These are phyloP conservation scores for Pseudovirgaria hyperparasitica DNA, from an alignment of 2,329 filamentous ascomycete genomes.

Conservation along the genomic window DNA sequence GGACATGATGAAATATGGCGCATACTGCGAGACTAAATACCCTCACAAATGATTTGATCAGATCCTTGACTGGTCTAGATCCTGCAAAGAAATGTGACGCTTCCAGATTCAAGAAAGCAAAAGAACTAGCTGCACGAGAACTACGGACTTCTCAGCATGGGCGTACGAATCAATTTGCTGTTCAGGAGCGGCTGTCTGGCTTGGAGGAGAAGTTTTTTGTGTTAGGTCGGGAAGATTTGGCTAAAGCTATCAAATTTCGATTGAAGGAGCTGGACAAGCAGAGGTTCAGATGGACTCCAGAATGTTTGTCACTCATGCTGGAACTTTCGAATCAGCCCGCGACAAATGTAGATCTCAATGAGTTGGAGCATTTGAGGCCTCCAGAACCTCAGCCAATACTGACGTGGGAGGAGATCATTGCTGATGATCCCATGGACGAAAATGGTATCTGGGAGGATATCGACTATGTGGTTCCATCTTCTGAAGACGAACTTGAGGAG, in stretches of 20 bases:
- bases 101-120: slow-evolving; percentile 20
- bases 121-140: slow-evolving; percentile 25
- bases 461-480: slow-evolving; percentile 52
- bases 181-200: slow-evolving; percentile 26
- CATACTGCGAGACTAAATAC: slow-evolving; percentile 51
- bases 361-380: slow-evolving; percentile 44
- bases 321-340: slow-evolving; percentile 71
- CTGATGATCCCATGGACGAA: slow-evolving; percentile 61
- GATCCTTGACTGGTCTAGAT: slow-evolving; percentile 43
- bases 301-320: slow-evolving; percentile 65
- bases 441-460: slow-evolving; percentile 58
- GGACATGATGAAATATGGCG: slow-evolving; percentile 43
- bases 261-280: slow-evolving; percentile 44
- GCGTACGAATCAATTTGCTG: slow-evolving; percentile 37
- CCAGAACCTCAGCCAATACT: slow-evolving; percentile 37
- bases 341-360: slow-evolving; percentile 51
- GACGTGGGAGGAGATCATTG: slow-evolving; percentile 69
- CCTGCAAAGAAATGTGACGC: slow-evolving; percentile 17
- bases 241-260: slow-evolving; percentile 51
- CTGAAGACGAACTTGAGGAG: slow-evolving; percentile 52
- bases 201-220: slow-evolving; percentile 80
- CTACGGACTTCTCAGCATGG: slow-evolving; percentile 29
- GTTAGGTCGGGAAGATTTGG: slow-evolving; percentile 64
- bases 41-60: slow-evolving; percentile 60
- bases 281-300: slow-evolving; percentile 58